These are phyloP conservation scores for Myxozyma udenii DNA, from an alignment of 805 yeast species.

Conservation along the genomic window DNA sequence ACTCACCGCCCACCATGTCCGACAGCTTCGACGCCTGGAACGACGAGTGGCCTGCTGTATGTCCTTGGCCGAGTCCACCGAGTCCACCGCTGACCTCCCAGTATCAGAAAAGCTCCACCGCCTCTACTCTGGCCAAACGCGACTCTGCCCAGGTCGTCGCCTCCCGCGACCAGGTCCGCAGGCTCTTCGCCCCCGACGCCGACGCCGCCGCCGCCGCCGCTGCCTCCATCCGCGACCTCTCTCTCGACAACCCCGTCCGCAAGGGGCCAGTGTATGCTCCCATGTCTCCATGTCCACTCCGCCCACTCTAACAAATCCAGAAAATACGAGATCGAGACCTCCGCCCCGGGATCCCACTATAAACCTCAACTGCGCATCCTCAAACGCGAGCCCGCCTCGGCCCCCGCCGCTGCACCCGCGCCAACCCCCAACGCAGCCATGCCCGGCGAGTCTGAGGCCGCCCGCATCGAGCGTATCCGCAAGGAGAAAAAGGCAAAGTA, in stretches of 20 bases:
- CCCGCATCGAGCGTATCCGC: slow-evolving; percentile 14
- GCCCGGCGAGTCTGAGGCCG: slow-evolving; percentile 22
- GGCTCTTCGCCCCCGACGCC: slow-evolving; percentile 5
- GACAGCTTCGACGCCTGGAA: slow-evolving; percentile 19
- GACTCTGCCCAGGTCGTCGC: too few relatives aligned
- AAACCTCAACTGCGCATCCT: slow-evolving; percentile 26
- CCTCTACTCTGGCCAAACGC: too few relatives aligned
- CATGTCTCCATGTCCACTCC: not conserved
- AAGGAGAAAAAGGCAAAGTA: slow-evolving; percentile 25
- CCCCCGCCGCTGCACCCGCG: not conserved
- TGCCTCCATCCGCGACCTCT: too few relatives aligned
- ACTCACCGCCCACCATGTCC: not conserved
- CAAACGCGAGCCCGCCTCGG: slow-evolving; percentile 15
- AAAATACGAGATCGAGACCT: slow-evolving; percentile 14
- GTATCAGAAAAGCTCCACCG: too few relatives aligned
- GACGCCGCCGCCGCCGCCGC: not conserved
- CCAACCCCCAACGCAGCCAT: not conserved
- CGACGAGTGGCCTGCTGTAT: slow-evolving; percentile 26
- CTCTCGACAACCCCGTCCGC: not conserved
- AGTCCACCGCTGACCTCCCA: too few relatives aligned
- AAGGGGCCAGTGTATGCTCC: not conserved
- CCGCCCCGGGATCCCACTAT: slow-evolving; percentile 19
- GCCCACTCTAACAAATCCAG: too few relatives aligned
- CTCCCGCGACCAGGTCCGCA: slow-evolving; percentile 12
- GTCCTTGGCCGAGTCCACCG: too few relatives aligned